A percentile compares a stretch with the other conserved stretches of the same genome.
Evolutionary conservation across 257 asterid species (phyloP).

Genomic region (Solanum rostratum): DNA sequence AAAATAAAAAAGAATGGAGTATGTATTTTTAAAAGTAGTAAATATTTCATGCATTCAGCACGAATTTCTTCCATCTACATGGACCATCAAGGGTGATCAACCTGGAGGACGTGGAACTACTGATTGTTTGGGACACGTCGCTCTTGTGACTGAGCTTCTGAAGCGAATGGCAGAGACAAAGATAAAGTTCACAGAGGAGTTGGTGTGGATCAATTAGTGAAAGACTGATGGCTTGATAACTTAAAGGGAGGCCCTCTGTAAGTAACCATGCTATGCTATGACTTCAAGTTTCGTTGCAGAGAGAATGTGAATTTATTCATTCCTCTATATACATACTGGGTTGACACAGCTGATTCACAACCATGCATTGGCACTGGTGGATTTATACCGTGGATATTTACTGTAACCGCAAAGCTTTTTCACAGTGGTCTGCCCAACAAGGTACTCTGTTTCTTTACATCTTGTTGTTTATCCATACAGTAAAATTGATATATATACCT

Average conservation of each 20-base stretch:
- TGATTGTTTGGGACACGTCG: slow-evolving; percentile 88
- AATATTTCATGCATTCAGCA: slow-evolving; percentile 23
- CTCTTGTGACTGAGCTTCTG: slow-evolving; percentile 89
- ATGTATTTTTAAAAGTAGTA: too few species aligned
- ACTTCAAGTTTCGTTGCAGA: not conserved
- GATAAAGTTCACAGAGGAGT: slow-evolving; percentile 75
- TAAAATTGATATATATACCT: not conserved
- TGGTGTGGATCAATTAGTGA: slow-evolving; percentile 83
- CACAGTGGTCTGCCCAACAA: slow-evolving; percentile 94
- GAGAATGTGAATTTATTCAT: not conserved
- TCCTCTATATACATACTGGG: slow-evolving; percentile 62
- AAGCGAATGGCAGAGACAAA: slow-evolving; percentile 65
- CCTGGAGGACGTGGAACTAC: slow-evolving; percentile 95
- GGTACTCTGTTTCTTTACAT: slow-evolving; percentile 21
- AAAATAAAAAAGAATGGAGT: too few species aligned
- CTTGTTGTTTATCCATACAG: not conserved
- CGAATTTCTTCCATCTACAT: slow-evolving; percentile 78
- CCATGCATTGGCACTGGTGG: slow-evolving; percentile 99
- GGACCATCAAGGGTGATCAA: slow-evolving; percentile 79
- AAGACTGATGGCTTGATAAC: slow-evolving; percentile 63
- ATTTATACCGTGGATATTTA: slow-evolving; percentile 85
- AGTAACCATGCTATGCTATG: slow-evolving; percentile 6
- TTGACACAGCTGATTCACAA: slow-evolving; percentile 94
- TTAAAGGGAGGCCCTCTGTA: slow-evolving; percentile 85
- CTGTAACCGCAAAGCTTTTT: slow-evolving; percentile 74